Base-by-base conservation (phyloP, 495 filamentous ascomycete species). In the Annulohypoxylon stygium region DNA sequence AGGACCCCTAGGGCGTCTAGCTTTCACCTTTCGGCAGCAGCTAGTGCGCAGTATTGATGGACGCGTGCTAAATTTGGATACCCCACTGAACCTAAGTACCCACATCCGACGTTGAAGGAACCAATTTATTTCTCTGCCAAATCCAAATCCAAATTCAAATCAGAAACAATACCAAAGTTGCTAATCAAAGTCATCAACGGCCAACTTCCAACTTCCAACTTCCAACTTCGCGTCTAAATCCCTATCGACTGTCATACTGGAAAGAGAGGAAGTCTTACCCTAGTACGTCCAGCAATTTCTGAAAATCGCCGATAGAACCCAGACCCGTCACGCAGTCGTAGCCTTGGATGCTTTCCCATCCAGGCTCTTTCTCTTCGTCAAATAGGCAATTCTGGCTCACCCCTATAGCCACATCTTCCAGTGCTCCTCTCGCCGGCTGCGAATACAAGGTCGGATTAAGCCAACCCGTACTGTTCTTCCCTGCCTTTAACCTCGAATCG, bases 271-370 rank as follows among this genome's bases (percentile, higher is more conserved):
- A 6, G 5, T 30, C n/a, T 69, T 33, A 75, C 36, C 60, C 59
- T 34, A 83, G 65, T 9, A 71, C 78, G 0, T 60, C 57, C 60
- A 82, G 10, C 30, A 84, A 65, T 45, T 78, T 75, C 3, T 50
- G 41, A 59, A 83, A 83, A 30, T 83, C 78, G n/a, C 70, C 73
- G 2, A 83, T 71, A 18, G 77, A 77, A 0, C 82, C 82, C 6
- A 84, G 65, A 1, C 82, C 82, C 1, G 82, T 83, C 12, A 83
- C 75, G n/a, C 61, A 68, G 64, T 84, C 81, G 20, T 75, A 84
- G 0, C 82, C 82, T 54, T 65, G 45, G 10, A 30, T 64, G n/a
- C 79, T 78, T 62, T 75, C 43, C 81, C 81, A 84, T 2, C 82
- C 82, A 2, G 59, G 69, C 20, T 70, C 65, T 33, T 14, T 61